Percentiles rank a stretch among this genome's conserved stretches.
Evolutionary conservation across 495 filamentous ascomycete genomes (phyloP).

Genomic region (Trichoderma reesei): DNA sequence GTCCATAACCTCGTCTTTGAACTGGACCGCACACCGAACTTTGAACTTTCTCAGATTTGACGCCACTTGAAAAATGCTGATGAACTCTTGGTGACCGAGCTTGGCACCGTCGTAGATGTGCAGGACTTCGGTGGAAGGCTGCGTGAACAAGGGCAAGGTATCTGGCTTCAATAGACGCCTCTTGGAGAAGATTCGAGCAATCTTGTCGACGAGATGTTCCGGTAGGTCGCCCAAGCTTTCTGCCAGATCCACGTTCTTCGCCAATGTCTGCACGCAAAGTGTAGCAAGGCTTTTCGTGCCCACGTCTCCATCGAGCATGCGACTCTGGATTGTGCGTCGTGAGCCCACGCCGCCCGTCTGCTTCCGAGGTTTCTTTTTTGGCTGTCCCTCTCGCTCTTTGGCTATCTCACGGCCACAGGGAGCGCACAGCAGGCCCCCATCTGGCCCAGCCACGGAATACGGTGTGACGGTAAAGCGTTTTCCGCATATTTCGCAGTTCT

Average conservation of each 20-base stretch:
- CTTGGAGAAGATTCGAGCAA: constrained; percentile 75
- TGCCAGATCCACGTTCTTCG: constrained; percentile 68
- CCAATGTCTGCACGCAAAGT: constrained; percentile 76
- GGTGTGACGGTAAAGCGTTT: constrained; percentile 91
- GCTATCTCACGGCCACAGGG: constrained; percentile 73
- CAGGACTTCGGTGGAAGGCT: constrained; percentile 53
- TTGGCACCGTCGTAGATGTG: constrained; percentile 71
- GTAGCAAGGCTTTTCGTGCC: constrained; percentile 68
- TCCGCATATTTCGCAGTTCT: constrained; percentile 75
- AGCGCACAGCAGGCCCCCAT: constrained; percentile 73
- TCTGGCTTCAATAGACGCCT: constrained; percentile 57
- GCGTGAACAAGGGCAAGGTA: constrained; percentile 71
- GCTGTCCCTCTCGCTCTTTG: constrained; percentile 52
- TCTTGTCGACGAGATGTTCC: constrained; percentile 52
- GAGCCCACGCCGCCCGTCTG: constrained; percentile 29
- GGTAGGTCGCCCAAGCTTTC: constrained; percentile 79
- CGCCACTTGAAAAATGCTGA: constrained; percentile 68
- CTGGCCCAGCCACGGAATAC: constrained; percentile 72
- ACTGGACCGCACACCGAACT: constrained; percentile 70
- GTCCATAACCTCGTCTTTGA: constrained; percentile 72
- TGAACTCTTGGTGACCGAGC: constrained; percentile 63
- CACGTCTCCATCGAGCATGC: constrained; percentile 61
- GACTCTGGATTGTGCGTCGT: constrained; percentile 66
- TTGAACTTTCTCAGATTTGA: constrained; percentile 58
- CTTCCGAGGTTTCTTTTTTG: constrained; percentile 38